These are phyloP conservation scores for Lyophyllum shimeji DNA, from an alignment of 768 basidiomycete genomes.

Conservation along the genomic window DNA sequence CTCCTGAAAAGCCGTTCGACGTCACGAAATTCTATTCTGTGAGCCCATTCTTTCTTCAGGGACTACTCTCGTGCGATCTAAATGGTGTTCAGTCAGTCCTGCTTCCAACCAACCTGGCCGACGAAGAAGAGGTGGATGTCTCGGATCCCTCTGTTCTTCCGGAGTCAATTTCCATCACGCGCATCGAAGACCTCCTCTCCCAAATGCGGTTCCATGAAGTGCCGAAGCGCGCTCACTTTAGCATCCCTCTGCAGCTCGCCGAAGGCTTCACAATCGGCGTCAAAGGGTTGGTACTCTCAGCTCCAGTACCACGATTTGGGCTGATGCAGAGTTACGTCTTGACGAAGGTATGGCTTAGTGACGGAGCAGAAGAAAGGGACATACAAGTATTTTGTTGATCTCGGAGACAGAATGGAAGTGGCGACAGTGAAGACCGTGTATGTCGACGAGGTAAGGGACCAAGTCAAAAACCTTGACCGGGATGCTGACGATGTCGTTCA, in stretches of 20 bases:
- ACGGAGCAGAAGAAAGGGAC: conserved; percentile 84
- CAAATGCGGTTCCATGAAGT: conserved; percentile 83
- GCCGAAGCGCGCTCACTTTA: conserved; percentile 82
- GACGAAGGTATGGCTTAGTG: conserved; percentile 77
- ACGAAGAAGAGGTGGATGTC: conserved; percentile 47
- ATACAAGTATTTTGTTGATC: conserved; percentile 82
- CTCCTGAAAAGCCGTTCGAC: conserved; percentile 66
- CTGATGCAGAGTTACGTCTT: neutral
- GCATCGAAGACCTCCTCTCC: conserved; percentile 72
- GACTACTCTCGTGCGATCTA: neutral
- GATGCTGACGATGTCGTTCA: conserved; percentile 12
- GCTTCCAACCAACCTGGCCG: conserved; percentile 48
- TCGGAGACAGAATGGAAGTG: conserved; percentile 76
- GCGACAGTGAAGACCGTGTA: conserved; percentile 70
- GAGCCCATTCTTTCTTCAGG: neutral
- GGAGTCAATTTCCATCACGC: conserved; percentile 71
- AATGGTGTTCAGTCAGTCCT: conserved; percentile 53
- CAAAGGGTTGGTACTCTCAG: conserved; percentile 57
- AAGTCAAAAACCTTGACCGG: neutral
- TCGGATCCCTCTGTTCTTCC: conserved; percentile 50
- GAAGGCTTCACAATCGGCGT: conserved; percentile 74
- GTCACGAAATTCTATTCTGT: conserved; percentile 79
- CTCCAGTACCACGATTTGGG: neutral
- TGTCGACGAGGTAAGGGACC: conserved; percentile 68
- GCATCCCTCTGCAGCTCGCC: conserved; percentile 77